phyloP scores from a whole-genome alignment of 2,329 filamentous ascomycete species.

The Aureobasidium sp. region DNA sequence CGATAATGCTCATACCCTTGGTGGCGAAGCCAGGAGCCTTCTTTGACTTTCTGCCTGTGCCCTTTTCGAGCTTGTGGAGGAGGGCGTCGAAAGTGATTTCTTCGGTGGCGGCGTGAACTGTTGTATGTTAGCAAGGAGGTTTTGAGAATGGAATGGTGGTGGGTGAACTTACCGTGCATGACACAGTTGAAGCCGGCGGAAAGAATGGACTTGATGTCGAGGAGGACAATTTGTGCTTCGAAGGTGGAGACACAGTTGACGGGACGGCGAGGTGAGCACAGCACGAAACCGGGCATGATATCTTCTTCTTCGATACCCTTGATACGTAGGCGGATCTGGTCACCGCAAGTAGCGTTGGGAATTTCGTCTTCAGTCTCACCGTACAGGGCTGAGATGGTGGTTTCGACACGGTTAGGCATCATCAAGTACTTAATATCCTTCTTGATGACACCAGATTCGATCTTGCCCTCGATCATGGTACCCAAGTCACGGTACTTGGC shows the following conservation, averaged over 20 bases:
- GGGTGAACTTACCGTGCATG: conserved; percentile 48
- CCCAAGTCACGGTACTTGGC: conserved; percentile 97
- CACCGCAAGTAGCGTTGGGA: conserved; percentile 71
- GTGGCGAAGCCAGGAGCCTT: conserved; percentile 83
- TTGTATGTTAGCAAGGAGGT: background rate
- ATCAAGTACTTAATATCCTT: conserved; percentile 79
- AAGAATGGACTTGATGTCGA: conserved; percentile 90
- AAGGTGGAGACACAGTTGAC: conserved; percentile 86
- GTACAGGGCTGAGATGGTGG: conserved; percentile 78
- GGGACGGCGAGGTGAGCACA: conserved; percentile 87
- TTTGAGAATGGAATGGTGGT: background rate
- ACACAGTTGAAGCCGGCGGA: conserved; percentile 97
- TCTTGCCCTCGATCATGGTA: conserved; percentile 95
- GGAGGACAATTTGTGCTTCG: conserved; percentile 91
- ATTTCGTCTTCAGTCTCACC: conserved; percentile 96
- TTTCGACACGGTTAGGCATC: conserved; percentile 87
- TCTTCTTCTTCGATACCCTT: conserved; percentile 97
- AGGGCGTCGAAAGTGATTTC: conserved; percentile 87
- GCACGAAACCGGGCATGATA: conserved; percentile 86
- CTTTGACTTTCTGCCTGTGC: conserved; percentile 89
- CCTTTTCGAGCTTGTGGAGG: conserved; percentile 91
- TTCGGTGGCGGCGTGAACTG: conserved; percentile 89
- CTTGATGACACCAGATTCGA: conserved; percentile 88
- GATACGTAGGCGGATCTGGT: conserved; percentile 86
- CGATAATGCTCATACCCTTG: conserved; percentile 78